Evolutionary conservation across 1,139 yeast genomes (phyloP), one percentile per base, ranked within the genome.

Genomic region (Nakaseomyces glabratus): DNA sequence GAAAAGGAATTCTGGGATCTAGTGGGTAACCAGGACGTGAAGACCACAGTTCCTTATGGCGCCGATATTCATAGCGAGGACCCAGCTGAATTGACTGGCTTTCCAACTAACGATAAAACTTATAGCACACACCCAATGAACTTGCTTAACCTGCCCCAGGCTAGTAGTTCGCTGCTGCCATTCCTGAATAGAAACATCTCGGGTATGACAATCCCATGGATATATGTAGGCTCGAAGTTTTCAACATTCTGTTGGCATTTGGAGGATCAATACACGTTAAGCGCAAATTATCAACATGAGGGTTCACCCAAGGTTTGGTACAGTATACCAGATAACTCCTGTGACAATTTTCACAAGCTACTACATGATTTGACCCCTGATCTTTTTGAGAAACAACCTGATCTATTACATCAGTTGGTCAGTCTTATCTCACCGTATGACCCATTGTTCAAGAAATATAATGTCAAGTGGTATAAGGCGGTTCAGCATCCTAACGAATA

Each of bases 221-320:
- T 80, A 7, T 81, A 81, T 47, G 68, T 80, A 18, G 93, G 93
- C 0, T 77, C 84, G 2, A 62, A 79, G 24, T 68, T 79, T 43
- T 75, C 82, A 3, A 81, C 93, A 0, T 81, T 81, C 49, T 81
- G 93, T 54, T 81, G 93, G 93, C 93, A 81, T 53, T 79, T 80
- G 34, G 93, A 81, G 48, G 93, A 81, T 54, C 90, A 81, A 52
- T 79, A 78, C 51, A 79, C 90, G 0, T 57, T 79, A 36, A 76
- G 84, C 35, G 86, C 88, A 4, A 81, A 81, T 49, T 81, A 79
- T 52, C 81, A 85, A 48, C 88, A 80, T 53, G 64, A 68, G 42
- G 93, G 93, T 1, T 73, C 76, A 14, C 73, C 82, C 2, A 81
- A 81, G 51, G 73, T 77, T 48, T 81, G 93, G 93, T 81, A 81